A percentile compares a stretch with the other conserved stretches of the same genome.
Conservation (phyloP, 768 basidiomycete species). For the Cytidiella melzeri region DNA sequence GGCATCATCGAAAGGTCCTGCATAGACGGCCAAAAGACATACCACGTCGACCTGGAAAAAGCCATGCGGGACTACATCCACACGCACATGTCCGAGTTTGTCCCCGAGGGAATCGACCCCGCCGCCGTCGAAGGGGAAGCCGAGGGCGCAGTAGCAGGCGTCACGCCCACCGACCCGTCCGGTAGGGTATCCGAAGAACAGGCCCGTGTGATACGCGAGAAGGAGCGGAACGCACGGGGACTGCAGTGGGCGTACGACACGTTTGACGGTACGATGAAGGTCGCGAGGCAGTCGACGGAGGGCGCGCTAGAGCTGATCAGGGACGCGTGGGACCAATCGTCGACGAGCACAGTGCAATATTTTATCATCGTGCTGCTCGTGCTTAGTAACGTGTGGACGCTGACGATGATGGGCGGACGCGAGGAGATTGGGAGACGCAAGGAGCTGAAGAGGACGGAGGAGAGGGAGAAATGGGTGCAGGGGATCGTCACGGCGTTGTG, state of each 20-base stretch:
- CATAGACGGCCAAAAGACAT: slow-evolving; percentile 87
- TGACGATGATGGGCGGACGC: slow-evolving; percentile 40
- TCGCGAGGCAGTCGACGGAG: slow-evolving; percentile 61
- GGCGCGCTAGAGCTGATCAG: slow-evolving; percentile 72
- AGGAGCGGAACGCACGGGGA: slow-evolving; percentile 62
- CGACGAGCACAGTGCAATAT: slow-evolving; percentile 64
- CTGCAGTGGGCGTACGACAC: slow-evolving; percentile 90
- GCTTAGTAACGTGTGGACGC: slow-evolving; percentile 73
- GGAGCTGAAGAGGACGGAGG: slow-evolving; percentile 49
- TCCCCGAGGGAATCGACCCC: slow-evolving; percentile 73
- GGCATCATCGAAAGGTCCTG: slow-evolving; percentile 91
- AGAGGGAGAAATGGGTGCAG: slow-evolving; percentile 71
- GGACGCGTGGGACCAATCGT: slow-evolving; percentile 77
- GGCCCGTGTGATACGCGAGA: slow-evolving; percentile 53
- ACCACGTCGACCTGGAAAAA: slow-evolving; percentile 76
- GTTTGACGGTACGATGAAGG: slow-evolving; percentile 66
- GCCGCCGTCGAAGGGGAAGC: slow-evolving; percentile 43
- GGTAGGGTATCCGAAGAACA: slow-evolving; percentile 4
- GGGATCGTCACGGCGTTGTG: slow-evolving; percentile 65
- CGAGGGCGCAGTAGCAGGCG: slow-evolving; percentile 25
- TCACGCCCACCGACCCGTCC: slow-evolving; percentile 2
- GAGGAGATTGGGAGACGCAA: slow-evolving; percentile 40
- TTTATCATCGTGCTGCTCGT: slow-evolving; percentile 69
- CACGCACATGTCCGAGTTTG: slow-evolving; percentile 84
- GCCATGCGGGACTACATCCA: slow-evolving; percentile 87